Percentiles rank a stretch among this genome's conserved stretches.
phyloP scores from a whole-genome alignment of 305 asterid species.

The Euphrasia arctica region DNA sequence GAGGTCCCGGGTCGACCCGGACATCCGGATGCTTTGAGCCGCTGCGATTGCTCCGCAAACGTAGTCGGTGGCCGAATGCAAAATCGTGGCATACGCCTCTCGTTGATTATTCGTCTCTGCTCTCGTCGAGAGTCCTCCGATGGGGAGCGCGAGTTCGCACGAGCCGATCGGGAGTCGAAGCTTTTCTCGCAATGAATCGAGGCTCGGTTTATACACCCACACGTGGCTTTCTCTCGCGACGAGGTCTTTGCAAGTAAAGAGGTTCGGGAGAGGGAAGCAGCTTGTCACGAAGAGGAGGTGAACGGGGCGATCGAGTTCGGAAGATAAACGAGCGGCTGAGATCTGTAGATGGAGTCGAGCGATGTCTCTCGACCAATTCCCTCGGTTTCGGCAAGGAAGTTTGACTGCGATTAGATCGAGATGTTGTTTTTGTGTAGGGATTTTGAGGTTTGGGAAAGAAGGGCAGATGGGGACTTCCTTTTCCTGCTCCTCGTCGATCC shows the following conservation, averaged over 20 bases:
- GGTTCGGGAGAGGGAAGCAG: slow-evolving; percentile 63
- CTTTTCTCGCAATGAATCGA: slow-evolving; percentile 45
- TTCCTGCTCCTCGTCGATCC: slow-evolving; percentile 84
- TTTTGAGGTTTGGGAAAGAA: slow-evolving; percentile 42
- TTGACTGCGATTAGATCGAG: slow-evolving; percentile 63
- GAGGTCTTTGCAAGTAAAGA: slow-evolving; percentile 59
- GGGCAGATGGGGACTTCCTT: slow-evolving; percentile 62
- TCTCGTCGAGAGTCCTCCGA: slow-evolving; percentile 26
- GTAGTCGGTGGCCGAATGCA: slow-evolving; percentile 73
- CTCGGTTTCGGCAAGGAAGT: slow-evolving; percentile 65
- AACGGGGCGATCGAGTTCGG: slow-evolving; percentile 47
- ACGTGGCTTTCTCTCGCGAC: slow-evolving; percentile 39
- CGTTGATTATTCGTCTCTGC: slow-evolving; percentile 42
- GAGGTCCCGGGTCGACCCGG: slow-evolving; percentile 72
- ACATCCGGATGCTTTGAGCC: slow-evolving; percentile 79
- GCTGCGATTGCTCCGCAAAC: slow-evolving; percentile 92
- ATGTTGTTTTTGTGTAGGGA: slow-evolving; percentile 33
- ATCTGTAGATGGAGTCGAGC: slow-evolving; percentile 69
- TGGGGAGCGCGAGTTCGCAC: slow-evolving; percentile 69
- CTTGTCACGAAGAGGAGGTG: slow-evolving; percentile 53
- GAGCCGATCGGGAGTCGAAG: slow-evolving; percentile 74
- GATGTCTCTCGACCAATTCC: slow-evolving; percentile 76
- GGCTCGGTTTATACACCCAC: slow-evolving; percentile 59
- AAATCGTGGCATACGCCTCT: slow-evolving; percentile 83
- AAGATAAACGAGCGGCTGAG: slow-evolving; percentile 51